Conservation (phyloP, 352 stramenopile genomes). For the Pythium rhizo-oryzae region DNA sequence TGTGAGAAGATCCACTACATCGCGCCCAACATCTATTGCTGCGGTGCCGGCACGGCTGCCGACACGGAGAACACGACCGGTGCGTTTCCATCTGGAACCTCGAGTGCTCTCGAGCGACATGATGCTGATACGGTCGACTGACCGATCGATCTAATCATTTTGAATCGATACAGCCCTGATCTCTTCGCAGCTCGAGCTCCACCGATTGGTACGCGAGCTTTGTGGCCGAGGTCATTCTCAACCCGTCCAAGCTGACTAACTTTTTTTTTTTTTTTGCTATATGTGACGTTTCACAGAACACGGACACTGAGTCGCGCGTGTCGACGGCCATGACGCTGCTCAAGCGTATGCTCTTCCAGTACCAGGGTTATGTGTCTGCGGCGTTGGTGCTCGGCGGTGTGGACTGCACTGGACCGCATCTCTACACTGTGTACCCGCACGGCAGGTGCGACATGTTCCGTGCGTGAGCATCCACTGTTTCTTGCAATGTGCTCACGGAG, state of each 20-base stretch:
- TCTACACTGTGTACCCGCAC: conserved; percentile 99
- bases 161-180: conserved; percentile 44
- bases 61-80: conserved; percentile 96
- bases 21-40: conserved; percentile 99
- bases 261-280: conserved; percentile 2
- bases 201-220: conserved; percentile 84
- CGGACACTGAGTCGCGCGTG: conserved; percentile 89
- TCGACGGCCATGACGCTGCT: conserved; percentile 97
- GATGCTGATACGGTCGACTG: too few relatives aligned
- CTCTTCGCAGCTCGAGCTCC: conserved; percentile 94
- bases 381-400: conserved; percentile 97
- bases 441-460: conserved; percentile 54
- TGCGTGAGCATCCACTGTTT: not conserved
- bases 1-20: conserved; percentile 99
- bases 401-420: conserved; percentile 94
- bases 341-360: conserved; percentile 97
- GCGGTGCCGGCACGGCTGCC: conserved; percentile 96
- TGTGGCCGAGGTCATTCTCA: not conserved
- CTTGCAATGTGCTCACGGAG: not conserved
- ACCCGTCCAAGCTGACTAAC: not conserved
- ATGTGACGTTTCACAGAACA: conserved; percentile 50
- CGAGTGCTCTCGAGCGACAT: not conserved
- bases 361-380: conserved; percentile 96
- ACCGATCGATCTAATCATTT: too few relatives aligned
- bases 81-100: conserved; percentile 1